These are phyloP conservation scores for Claviceps humidiphila DNA, from an alignment of 2,329 filamentous ascomycete genomes.

Conservation along the genomic window DNA sequence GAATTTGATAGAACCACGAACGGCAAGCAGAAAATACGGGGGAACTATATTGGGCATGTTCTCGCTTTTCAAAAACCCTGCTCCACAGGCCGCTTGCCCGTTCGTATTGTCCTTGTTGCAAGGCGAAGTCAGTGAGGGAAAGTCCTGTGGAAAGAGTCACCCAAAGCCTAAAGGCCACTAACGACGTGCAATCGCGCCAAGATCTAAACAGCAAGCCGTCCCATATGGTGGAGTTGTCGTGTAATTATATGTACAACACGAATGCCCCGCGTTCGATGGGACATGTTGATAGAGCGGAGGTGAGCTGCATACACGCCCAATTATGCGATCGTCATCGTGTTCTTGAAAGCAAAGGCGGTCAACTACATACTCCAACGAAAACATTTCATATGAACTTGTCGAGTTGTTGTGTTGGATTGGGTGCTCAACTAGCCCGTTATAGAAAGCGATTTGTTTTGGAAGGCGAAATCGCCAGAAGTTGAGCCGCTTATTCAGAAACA, in stretches of 20 bases:
- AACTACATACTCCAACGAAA: background rate
- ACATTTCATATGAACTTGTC: background rate
- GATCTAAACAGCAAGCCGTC: background rate
- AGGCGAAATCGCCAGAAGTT: background rate
- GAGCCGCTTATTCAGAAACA: background rate
- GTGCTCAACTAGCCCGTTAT: background rate
- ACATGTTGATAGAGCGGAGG: background rate
- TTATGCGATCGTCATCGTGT: background rate
- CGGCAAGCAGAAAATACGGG: background rate
- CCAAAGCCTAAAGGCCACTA: background rate
- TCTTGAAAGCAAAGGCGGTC: background rate
- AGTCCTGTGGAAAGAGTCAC: background rate
- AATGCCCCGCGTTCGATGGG: too few relatives aligned
- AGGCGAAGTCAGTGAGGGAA: background rate
- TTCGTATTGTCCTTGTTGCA: background rate
- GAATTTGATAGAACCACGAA: background rate
- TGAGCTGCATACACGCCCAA: background rate
- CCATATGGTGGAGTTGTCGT: background rate
- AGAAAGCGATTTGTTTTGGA: background rate
- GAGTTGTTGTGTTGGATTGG: background rate
- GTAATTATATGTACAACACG: background rate
- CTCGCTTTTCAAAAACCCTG: background rate
- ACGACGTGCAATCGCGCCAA: background rate
- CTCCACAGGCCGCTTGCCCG: background rate
- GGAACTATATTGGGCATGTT: background rate